Evolutionary conservation across 129 eudicot genomes (phyloP).

Genomic region (Arctium lappa): DNA sequence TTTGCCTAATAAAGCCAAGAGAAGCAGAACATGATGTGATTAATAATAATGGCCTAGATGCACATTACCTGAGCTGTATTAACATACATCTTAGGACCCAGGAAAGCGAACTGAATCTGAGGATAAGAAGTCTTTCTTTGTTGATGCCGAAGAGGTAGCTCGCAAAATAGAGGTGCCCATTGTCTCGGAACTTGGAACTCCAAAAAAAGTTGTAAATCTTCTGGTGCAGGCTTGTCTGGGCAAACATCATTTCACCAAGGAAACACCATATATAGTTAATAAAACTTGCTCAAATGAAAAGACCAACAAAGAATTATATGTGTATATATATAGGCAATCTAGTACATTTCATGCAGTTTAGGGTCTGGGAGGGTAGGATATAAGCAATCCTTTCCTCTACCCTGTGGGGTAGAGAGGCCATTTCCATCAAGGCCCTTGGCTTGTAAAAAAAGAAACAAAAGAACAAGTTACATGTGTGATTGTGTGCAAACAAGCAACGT

Average conservation of each 20-base stretch:
- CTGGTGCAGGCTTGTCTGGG: constrained; percentile 73
- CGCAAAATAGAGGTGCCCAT: constrained; percentile 88
- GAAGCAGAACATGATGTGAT: background rate
- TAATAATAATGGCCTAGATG: background rate
- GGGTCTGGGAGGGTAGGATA: too few relatives aligned
- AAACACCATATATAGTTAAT: background rate
- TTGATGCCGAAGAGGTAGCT: constrained; percentile 85
- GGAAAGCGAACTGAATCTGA: constrained; percentile 54
- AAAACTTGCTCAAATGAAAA: background rate
- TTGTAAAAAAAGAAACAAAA: too few relatives aligned
- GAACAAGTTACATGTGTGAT: too few relatives aligned
- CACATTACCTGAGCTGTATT: constrained; percentile 62
- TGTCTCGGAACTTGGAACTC: constrained; percentile 92
- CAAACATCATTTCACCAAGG: background rate
- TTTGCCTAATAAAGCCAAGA: background rate
- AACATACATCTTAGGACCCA: constrained; percentile 72
- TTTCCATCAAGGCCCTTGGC: too few relatives aligned
- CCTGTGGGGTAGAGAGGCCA: too few relatives aligned
- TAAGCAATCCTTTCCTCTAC: too few relatives aligned
- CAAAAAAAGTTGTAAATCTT: constrained; percentile 77
- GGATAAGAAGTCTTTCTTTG: constrained; percentile 59
- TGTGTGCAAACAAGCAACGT: too few relatives aligned
- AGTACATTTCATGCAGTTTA: too few relatives aligned
- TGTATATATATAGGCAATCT: background rate
- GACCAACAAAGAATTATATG: background rate